Base-by-base conservation (phyloP, 2,329 filamentous ascomycete species). In the Pseudocercospora fuligena region DNA sequence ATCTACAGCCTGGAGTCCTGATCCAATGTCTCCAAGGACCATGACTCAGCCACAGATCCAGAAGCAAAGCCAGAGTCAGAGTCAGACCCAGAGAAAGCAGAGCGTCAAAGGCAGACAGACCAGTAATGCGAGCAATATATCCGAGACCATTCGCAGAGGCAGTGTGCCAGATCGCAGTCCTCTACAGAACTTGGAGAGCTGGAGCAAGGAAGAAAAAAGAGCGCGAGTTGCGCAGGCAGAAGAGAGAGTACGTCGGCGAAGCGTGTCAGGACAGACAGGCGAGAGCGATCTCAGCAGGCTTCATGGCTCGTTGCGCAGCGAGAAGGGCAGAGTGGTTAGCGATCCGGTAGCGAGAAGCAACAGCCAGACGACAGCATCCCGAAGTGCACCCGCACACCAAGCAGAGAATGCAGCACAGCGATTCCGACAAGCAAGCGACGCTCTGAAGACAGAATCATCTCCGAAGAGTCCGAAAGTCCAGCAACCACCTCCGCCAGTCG, bases 201-300 rank as follows among this genome's bases (percentile, higher is more conserved):
- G 97, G 79, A 97, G 92, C 78, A 98, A 97, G 79, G 94, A 97
- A 80, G 94, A 97, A 80, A 96, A 97, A 79, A 87, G 94, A 70
- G 93, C 93, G 8, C 87, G 92, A 56, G 88, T 94, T 4, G 87
- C 93, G 76, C 91, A 94, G 73, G 93, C 93, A 5, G 94, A 97
- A 78, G 85, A 89, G 72, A 86, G 87, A 51, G 87, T 90, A 19
- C 87, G 89, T 72, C 89, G 94, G 74, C 85, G 64, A 47, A 72
- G 68, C 53, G 27, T 64, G 33, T 62, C 64, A 14, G 53, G 66
- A 27, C 62, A 56, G 8, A 57, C 51, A 60, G 67, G 65, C 25
- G 69, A 72, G 7, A 57, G 63, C 9, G 69, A 69, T 3, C 53
- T 67, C 29, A 46, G 66, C 25, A 62, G 74, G n/a, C 65, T 61